A percentile compares a stretch with the other conserved stretches of the same genome.
Conservation (phyloP, 495 filamentous ascomycete species). For the Talaromyces trachyspermus region DNA sequence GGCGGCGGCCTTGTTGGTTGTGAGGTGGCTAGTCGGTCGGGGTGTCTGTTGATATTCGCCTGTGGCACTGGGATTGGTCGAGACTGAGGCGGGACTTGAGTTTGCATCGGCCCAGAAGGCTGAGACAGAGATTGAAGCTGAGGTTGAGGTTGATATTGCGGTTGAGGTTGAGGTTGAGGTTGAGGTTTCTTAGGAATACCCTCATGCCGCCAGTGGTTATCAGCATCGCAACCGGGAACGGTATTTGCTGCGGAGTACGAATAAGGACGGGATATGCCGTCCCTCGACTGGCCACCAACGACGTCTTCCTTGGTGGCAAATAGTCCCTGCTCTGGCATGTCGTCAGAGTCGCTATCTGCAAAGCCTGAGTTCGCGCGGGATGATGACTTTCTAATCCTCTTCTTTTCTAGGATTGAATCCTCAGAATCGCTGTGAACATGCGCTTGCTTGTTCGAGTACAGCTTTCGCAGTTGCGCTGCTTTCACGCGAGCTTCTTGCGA, state of each 20-base stretch:
- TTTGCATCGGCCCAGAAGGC: too few species aligned
- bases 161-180: neutral
- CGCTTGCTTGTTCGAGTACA: constrained; percentile 29
- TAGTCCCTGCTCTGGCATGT: constrained; percentile 2
- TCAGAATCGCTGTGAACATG: constrained; percentile 35
- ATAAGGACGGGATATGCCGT: constrained; percentile 1
- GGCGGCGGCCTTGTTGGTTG: constrained; percentile 4
- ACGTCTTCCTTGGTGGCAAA: constrained; percentile 8
- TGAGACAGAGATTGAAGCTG: neutral
- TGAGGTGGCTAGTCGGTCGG: constrained; percentile 7
- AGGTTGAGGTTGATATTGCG: neutral
- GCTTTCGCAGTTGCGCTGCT: constrained; percentile 17
- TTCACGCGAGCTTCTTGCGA: constrained; percentile 24
- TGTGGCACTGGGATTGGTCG: constrained; percentile 6
- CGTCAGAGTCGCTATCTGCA: constrained; percentile 15
- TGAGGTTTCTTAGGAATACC: neutral
- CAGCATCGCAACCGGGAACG: constrained; percentile 1
- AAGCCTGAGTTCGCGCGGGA: too few species aligned
- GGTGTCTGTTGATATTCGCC: constrained; percentile 1
- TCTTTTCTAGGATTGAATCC: constrained; percentile 1
- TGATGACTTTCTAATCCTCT: constrained; percentile 6
- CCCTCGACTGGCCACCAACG: too few species aligned
- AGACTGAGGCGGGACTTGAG: too few species aligned
- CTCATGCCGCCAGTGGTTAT: constrained; percentile 2
- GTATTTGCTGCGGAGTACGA: neutral